phyloP scores from a whole-genome alignment of 2,329 filamentous ascomycete species.

The Tolypocladium ovalisporum region DNA sequence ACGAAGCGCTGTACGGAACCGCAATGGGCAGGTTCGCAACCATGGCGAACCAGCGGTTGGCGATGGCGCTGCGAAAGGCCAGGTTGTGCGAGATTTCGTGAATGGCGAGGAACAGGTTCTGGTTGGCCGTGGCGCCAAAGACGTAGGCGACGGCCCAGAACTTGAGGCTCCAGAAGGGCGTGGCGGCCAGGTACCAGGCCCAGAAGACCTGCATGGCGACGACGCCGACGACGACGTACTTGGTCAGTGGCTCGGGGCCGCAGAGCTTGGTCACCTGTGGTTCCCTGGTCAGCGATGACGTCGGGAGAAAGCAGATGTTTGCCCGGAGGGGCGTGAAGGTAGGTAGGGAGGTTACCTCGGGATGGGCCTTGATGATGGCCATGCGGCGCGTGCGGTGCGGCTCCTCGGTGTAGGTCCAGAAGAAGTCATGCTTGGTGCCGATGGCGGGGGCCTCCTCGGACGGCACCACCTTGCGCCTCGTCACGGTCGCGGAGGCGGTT shows the following conservation, averaged over 20 bases:
- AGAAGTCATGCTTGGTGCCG: slow-evolving; percentile 49
- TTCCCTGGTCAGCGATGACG: background rate
- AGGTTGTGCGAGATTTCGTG: slow-evolving; percentile 99
- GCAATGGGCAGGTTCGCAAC: slow-evolving; percentile 94
- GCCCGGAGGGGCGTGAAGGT: no score
- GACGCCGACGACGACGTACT: slow-evolving; percentile 79
- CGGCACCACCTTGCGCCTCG: slow-evolving; percentile 13
- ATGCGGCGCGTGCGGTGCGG: slow-evolving; percentile 83
- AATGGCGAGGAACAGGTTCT: slow-evolving; percentile 96
- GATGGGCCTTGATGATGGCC: slow-evolving; percentile 96
- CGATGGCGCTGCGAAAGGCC: slow-evolving; percentile 70
- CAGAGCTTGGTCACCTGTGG: slow-evolving; percentile 86
- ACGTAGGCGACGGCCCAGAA: slow-evolving; percentile 86
- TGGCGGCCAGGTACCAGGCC: slow-evolving; percentile 67
- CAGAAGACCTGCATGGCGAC: slow-evolving; percentile 70
- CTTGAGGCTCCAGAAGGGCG: slow-evolving; percentile 68
- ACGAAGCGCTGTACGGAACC: slow-evolving; percentile 90
- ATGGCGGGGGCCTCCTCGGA: slow-evolving; percentile 4
- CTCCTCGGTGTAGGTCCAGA: slow-evolving; percentile 99
- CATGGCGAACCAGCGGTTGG: slow-evolving; percentile 80
- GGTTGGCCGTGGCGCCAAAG: slow-evolving; percentile 89
- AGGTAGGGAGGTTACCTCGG: no score
- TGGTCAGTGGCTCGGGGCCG: slow-evolving; percentile 89
- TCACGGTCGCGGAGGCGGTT: slow-evolving; percentile 22
- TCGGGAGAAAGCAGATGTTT: background rate